These are phyloP conservation scores for Hebeloma cylindrosporum DNA, from an alignment of 768 basidiomycete genomes.

Conservation along the genomic window DNA sequence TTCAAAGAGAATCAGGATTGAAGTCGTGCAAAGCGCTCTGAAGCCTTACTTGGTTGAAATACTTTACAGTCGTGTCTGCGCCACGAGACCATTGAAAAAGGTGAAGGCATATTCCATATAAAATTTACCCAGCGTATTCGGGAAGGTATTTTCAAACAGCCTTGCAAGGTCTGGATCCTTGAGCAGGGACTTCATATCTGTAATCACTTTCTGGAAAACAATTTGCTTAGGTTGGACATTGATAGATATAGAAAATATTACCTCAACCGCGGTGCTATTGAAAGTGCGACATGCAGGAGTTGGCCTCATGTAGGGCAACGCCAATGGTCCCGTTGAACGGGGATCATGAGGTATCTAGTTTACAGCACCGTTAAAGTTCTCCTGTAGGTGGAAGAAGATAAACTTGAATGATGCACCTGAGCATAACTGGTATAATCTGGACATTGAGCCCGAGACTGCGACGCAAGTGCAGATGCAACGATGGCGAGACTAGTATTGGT, in stretches of 20 bases:
- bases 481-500: conserved; percentile 13
- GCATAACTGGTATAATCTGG: conserved; percentile 65
- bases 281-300: conserved; percentile 70
- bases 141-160: conserved; percentile 81
- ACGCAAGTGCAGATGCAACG: conserved; percentile 25
- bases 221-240: not conserved
- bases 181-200: conserved; percentile 68
- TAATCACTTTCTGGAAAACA: conserved; percentile 58
- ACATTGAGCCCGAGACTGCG: conserved; percentile 42
- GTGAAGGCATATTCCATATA: conserved; percentile 1
- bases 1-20: conserved; percentile 8
- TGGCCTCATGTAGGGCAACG: conserved; percentile 74
- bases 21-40: not conserved
- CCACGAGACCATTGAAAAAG: not conserved
- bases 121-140: conserved; percentile 68
- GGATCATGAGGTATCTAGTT: conserved; percentile 58
- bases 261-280: conserved; percentile 74
- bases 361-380: not conserved
- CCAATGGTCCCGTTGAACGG: conserved; percentile 58
- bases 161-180: conserved; percentile 79
- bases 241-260: conserved; percentile 23
- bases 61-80: conserved; percentile 77
- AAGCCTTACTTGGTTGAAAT: conserved; percentile 55
- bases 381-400: conserved; percentile 4
- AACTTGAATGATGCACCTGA: conserved; percentile 35